Evolutionary conservation across 257 asterid genomes (phyloP).

Genomic region (Penstemon davidsonii): DNA sequence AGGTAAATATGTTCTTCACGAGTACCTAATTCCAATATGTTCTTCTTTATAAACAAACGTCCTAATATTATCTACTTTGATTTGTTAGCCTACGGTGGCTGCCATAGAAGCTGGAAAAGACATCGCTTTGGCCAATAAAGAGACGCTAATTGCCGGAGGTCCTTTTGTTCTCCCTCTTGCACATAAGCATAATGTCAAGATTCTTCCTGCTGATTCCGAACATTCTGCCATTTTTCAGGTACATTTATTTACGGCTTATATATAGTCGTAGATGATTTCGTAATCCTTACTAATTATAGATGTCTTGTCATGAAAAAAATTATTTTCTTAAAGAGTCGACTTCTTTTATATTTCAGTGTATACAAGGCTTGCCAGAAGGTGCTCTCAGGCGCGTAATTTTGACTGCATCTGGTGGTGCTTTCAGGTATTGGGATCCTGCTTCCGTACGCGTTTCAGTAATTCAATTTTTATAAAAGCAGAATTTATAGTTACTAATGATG

Average conservation of each 20-base stretch:
- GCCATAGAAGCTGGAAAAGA: constrained; percentile 99
- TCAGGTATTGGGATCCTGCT: constrained; percentile 49
- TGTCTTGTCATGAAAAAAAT: too few species aligned
- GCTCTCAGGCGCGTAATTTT: constrained; percentile 90
- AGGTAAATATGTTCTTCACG: constrained; percentile 47
- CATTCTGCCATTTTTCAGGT: constrained; percentile 99
- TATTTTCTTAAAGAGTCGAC: neutral
- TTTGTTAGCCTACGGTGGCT: constrained; percentile 87
- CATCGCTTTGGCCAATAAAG: constrained; percentile 97
- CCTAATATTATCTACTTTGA: neutral
- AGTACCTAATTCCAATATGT: too few species aligned
- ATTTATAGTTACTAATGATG: neutral
- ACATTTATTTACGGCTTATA: neutral
- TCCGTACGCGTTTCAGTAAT: neutral
- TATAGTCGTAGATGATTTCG: too few species aligned
- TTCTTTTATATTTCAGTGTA: constrained; percentile 56
- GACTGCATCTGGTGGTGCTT: constrained; percentile 99
- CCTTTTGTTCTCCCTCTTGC: constrained; percentile 99
- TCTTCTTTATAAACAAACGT: too few species aligned
- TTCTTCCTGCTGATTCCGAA: constrained; percentile 99
- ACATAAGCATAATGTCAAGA: constrained; percentile 88
- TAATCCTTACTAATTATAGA: too few species aligned
- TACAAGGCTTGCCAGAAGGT: constrained; percentile 97
- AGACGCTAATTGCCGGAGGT: constrained; percentile 96
- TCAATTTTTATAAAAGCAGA: too few species aligned